Evolutionary conservation across 1,284 basidiomycete genomes (phyloP), one percentile per base, ranked within the genome.

Genomic region (Anthracocystis panici-leucophaei): DNA sequence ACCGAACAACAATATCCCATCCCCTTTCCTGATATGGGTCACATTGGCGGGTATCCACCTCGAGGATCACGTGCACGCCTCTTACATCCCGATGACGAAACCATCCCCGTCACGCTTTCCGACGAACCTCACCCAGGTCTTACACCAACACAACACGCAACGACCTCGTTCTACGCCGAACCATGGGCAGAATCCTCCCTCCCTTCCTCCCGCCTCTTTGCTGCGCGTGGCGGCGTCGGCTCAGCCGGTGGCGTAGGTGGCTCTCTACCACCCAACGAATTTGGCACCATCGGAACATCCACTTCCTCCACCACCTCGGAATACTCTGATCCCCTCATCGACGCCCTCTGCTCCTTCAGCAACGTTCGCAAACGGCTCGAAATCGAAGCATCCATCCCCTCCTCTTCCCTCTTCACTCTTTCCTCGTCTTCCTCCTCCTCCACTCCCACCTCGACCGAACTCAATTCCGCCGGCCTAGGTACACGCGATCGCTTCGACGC

Each of bases 331-430:
- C 73, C 76, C 7, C 58, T 82, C 2, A 75, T 79, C 42, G 79
- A 80, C 21, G 77, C 75, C 0, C 59, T 82, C 0, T 82, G 80
- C 48, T 77, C 74, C 11, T 82, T 82, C 49, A 80, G 78, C 44
- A 80, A 80, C 23, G 79, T 82, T 1, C 48, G 77, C 16, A 62
- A 73, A 23, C 46, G 81, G 4, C 65, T 82, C 14, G 81, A 80
- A 51, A 64, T 80, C 21, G 79, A 82, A 59, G 74, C 58, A 3
- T 49, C 48, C n/a, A 21, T 20, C 46, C 27, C 21, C 12, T 42
- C 56, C 9, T 46, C 49, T 8, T 50, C 65, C 12, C 53, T 56
- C 44, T 72, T 56, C 46, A 59, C 51, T 16, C 54, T 62, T 1
- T 55, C 58, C 25, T 40, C n/a, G n/a, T n/a, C 48, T 16, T 35